Percentiles rank a stretch among this genome's conserved stretches.
Conservation (phyloP, 208 protist species). For the Spongospora subterranea region DNA sequence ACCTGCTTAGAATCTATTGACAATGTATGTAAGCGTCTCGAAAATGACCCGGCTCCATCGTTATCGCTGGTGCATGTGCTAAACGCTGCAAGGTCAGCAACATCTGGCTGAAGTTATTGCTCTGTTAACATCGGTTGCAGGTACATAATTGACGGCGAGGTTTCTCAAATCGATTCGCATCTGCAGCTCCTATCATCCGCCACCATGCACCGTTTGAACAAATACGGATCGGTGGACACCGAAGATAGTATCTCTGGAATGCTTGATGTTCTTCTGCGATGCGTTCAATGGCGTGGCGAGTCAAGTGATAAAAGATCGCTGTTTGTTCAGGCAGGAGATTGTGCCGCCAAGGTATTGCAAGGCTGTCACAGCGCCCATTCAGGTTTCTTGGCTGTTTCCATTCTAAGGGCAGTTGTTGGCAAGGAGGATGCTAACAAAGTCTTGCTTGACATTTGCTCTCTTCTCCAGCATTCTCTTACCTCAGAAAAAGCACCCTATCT, state of each 20-base stretch:
- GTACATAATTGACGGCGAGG: background rate
- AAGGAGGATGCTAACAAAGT: background rate
- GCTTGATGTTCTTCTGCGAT: background rate
- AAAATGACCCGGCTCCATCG: background rate
- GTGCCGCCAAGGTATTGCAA: background rate
- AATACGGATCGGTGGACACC: background rate
- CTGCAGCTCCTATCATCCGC: background rate
- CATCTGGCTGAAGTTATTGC: too few relatives aligned
- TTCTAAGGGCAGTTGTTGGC: background rate
- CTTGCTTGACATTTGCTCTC: background rate
- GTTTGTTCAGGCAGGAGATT: background rate
- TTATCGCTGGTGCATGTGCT: background rate
- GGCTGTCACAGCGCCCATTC: background rate
- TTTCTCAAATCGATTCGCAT: background rate
- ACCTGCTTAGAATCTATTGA: background rate
- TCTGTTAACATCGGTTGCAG: too few relatives aligned
- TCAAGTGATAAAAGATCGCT: background rate
- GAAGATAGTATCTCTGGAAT: background rate
- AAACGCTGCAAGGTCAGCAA: too few relatives aligned
- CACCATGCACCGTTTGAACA: background rate
- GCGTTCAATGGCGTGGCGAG: background rate
- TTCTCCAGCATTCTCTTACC: background rate
- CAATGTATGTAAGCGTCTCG: background rate
- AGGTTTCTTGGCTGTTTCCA: background rate
- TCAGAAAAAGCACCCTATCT: background rate